Base-by-base conservation (phyloP, 2,329 filamentous ascomycete genomes). In the Metarhizium guizhouense region DNA sequence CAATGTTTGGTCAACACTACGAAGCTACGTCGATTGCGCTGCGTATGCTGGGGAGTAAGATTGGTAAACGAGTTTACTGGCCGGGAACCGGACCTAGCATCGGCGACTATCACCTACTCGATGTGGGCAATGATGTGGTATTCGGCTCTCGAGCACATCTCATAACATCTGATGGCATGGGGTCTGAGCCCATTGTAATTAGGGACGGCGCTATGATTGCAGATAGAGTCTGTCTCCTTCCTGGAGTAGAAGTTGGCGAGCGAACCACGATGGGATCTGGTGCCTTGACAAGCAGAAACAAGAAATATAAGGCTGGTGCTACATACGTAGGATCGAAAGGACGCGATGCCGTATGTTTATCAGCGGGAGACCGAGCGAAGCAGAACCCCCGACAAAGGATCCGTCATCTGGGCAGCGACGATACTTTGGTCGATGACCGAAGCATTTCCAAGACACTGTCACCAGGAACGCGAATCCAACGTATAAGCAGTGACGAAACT, bases 41-140 rank as follows among this genome's bases (percentile, higher is more conserved):
- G 7, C 71, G 80, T 14, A 66, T 76, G 55, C 67, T 82, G 18
- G 80, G 79, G n/a, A 76, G 73, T 14, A 76, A 73, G 61, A 71
- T 81, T 45, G 80, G 80, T 29, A 71, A 73, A 62, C 72, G 76
- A 4, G 74, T 82, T 0, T 82, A 82, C 64, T 82, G 80, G 80
- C 80, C 79, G 3, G 79, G 79, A 8, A 80, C 76, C 16, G 79
- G 79, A 0, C 80, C 79, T 1, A 68, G 67, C 2, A 74, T 82
- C 40, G 72, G 76, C 16, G 77, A 82, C 59, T 82, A 81, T 58
- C 76, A 81, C 58, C 67, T 82, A 1, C 61, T 83, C 11, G 74
- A 82, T 29, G 70, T 83, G 57, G 80, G 80, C 10, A 74, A 82
- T 55, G 76, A 83, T 63, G 79, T 83, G n/a, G 78, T 83, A 10